Base-by-base conservation (phyloP, 495 filamentous ascomycete genomes). In the Schizothecium vesticola region DNA sequence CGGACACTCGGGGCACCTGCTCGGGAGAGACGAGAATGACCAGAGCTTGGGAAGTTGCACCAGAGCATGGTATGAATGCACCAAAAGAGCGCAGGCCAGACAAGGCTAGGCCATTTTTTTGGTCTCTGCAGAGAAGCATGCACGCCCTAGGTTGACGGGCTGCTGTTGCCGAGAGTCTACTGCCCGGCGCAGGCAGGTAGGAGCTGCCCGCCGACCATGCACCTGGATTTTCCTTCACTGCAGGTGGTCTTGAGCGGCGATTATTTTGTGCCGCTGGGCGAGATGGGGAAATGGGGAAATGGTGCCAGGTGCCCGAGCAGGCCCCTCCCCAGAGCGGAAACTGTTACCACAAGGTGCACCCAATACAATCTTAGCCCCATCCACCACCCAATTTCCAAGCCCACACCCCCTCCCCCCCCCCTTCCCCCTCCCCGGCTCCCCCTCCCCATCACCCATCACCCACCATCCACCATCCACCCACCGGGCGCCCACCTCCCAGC, bases 321-420 rank as follows among this genome's bases (percentile, higher is more conserved):
- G 60, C 28, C 33, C 33, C 60, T 36, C 60, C 60, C 60, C 28
- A 61, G 60, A 31, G 31, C 60, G 25, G 55, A 66, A 58, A 58
- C 5, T 57, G 21, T 59, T 59, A 60, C 29, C 16, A 29, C 26
- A 22, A 67, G n/a, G 3, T 62, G n/a, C 56, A 65, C 10, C 63
- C 55, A 57, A 65, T 65, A 23, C 51, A 16, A 58, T 56, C 56
- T 57, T 57, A 10, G 12, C 25, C 36, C 63, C 36, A 28, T 28
- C 55, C 58, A 59, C 55, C 58, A 59, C 43, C 43, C 43, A 51
- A 51, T 51, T 51, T 51, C 43, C 43, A 51, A 51, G 21, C 61
- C 33, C 24, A 36, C 36, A 55, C 24, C 43, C 33, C 29, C 24
- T 16, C 28, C 63, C 25, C 56, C n/a, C 10, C 51, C 61, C 31